phyloP scores from a whole-genome alignment of 352 stramenopile species.

The Globisporangium splendens region DNA sequence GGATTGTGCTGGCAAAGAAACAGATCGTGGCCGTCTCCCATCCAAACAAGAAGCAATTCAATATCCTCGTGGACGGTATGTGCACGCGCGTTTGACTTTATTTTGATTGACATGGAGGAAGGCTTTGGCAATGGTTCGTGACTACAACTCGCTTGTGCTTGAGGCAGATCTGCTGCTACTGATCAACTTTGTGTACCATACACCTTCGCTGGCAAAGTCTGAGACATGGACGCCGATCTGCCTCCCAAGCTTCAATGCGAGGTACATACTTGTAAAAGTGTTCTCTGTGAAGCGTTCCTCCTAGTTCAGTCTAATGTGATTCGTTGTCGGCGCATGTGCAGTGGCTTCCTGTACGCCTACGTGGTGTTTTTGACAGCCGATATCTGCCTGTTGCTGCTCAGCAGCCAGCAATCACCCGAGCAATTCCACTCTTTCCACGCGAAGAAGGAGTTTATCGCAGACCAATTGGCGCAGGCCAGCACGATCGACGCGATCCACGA shows the following conservation, averaged over 20 bases:
- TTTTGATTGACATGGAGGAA: no score
- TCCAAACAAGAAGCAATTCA: slow-evolving; percentile 62
- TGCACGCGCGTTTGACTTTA: neutral
- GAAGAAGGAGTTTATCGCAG: slow-evolving; percentile 40
- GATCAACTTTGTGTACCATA: slow-evolving; percentile 72
- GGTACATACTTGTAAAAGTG: slow-evolving; percentile 19
- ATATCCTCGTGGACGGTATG: slow-evolving; percentile 55
- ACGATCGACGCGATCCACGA: slow-evolving; percentile 38
- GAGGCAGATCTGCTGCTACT: slow-evolving; percentile 57
- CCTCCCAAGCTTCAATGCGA: slow-evolving; percentile 59
- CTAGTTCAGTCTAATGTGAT: neutral
- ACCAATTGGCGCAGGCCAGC: slow-evolving; percentile 32
- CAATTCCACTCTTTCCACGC: slow-evolving; percentile 73
- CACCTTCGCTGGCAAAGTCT: slow-evolving; percentile 47
- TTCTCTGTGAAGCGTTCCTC: neutral
- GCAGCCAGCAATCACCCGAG: slow-evolving; percentile 59
- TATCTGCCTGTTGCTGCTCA: slow-evolving; percentile 62
- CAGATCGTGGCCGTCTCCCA: slow-evolving; percentile 56
- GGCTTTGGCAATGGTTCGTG: neutral
- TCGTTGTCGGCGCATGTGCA: slow-evolving; percentile 9
- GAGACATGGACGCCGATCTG: slow-evolving; percentile 78
- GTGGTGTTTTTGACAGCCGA: slow-evolving; percentile 56
- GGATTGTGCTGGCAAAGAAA: slow-evolving; percentile 40
- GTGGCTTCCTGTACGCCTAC: slow-evolving; percentile 73
- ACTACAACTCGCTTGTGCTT: neutral